A percentile compares a stretch with the other conserved stretches of the same genome.
Conservation (phyloP, 805 yeast genomes). For the Jamesozyma gamospora region DNA sequence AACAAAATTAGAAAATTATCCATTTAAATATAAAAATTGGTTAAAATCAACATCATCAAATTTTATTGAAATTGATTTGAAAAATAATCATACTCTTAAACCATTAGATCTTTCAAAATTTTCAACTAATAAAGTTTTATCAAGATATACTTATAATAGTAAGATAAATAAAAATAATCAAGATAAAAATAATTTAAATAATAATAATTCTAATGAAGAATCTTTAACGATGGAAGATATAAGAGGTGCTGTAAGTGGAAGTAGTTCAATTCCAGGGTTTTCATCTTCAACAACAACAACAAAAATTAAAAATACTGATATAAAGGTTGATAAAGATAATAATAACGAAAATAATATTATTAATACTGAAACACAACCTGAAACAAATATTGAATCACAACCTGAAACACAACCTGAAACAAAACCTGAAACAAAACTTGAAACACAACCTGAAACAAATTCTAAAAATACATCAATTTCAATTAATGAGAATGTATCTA, state of each 20-base stretch:
- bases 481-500: background rate
- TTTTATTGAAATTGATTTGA: background rate
- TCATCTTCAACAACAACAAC: conserved; percentile 8
- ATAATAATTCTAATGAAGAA: conserved; percentile 11
- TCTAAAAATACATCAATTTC: too few species aligned
- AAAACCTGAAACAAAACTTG: too few species aligned
- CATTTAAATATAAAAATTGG: conserved; percentile 22
- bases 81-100: conserved; percentile 1
- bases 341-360: background rate
- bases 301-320: conserved; percentile 5
- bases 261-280: conserved; percentile 39
- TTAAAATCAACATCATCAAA: conserved; percentile 6
- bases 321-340: too few species aligned
- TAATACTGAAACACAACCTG: background rate
- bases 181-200: background rate
- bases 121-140: background rate
- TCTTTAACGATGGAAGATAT: conserved; percentile 39
- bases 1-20: conserved; percentile 9
- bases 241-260: conserved; percentile 44
- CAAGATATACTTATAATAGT: background rate
- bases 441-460: too few species aligned
- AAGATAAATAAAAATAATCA: background rate
- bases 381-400: background rate
- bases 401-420: too few species aligned
- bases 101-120: conserved; percentile 30